Evolutionary conservation across 2,329 filamentous ascomycete genomes (phyloP).

Genomic region (Fusarium goolgardi): DNA sequence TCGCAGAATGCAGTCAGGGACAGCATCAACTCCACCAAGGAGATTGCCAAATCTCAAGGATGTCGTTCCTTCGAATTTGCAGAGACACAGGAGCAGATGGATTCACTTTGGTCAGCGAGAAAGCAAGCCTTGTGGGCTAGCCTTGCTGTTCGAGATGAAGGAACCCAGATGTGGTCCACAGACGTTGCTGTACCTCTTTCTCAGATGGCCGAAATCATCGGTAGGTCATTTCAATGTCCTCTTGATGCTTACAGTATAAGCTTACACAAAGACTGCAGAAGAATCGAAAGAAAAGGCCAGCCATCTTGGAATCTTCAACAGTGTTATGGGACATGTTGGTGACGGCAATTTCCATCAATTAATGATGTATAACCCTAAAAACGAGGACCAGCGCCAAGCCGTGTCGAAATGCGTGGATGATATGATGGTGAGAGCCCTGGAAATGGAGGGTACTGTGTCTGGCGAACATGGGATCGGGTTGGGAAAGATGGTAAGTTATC

Average conservation of each 20-base stretch:
- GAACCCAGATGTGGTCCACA: conserved; percentile 58
- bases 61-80: not conserved
- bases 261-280: not conserved
- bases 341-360: conserved; percentile 79
- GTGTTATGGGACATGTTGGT: conserved; percentile 78
- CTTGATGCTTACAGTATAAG: no score
- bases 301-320: conserved; percentile 70
- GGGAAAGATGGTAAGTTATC: not conserved
- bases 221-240: no score
- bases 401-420: conserved; percentile 71
- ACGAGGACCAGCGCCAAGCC: conserved; percentile 64
- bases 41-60: conserved; percentile 57
- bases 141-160: not conserved
- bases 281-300: conserved; percentile 54
- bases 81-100: not conserved
- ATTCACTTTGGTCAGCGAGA: not conserved
- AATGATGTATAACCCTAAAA: conserved; percentile 58
- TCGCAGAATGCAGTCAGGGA: conserved; percentile 70
- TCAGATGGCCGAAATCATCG: conserved; percentile 72
- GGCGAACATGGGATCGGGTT: conserved; percentile 45
- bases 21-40: conserved; percentile 67
- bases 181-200: conserved; percentile 84
- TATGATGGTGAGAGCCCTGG: conserved; percentile 77
- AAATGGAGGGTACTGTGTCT: conserved; percentile 78
- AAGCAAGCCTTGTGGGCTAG: not conserved